phyloP scores from a whole-genome alignment of 208 protist genomes.

The Trypanosoma brucei region DNA sequence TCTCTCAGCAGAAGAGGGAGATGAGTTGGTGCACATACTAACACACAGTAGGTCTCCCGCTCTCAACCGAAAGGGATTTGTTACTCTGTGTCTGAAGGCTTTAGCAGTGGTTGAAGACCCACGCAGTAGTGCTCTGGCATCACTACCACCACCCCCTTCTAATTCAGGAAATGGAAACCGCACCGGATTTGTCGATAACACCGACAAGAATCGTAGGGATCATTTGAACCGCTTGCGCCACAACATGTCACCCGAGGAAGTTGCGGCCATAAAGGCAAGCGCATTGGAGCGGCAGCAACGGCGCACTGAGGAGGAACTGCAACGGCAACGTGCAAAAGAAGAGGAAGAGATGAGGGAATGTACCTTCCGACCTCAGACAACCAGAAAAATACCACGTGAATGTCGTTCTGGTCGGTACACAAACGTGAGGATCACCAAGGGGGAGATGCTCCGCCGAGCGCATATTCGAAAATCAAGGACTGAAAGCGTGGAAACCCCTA shows the following conservation, averaged over 20 bases:
- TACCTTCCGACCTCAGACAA: slow-evolving; percentile 50
- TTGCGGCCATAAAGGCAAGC: slow-evolving; percentile 31
- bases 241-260: slow-evolving; percentile 33
- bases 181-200: neutral
- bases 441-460: slow-evolving; percentile 50
- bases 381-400: slow-evolving; percentile 66
- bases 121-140: slow-evolving; percentile 11
- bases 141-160: slow-evolving; percentile 10
- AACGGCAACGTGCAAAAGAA: slow-evolving; percentile 23
- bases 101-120: slow-evolving; percentile 17
- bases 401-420: slow-evolving; percentile 63
- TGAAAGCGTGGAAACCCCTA: slow-evolving; percentile 2
- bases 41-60: slow-evolving; percentile 26
- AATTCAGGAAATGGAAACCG: neutral
- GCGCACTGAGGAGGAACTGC: slow-evolving; percentile 35
- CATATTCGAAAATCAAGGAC: slow-evolving; percentile 22
- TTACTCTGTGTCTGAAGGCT: slow-evolving; percentile 22
- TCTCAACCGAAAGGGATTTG: slow-evolving; percentile 47
- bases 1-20: slow-evolving; percentile 52
- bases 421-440: slow-evolving; percentile 45
- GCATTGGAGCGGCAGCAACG: slow-evolving; percentile 35
- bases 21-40: slow-evolving; percentile 52
- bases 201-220: neutral
- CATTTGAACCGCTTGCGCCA: slow-evolving; percentile 26
- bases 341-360: slow-evolving; percentile 25